Evolutionary conservation across 805 yeast species (phyloP).

Genomic region (Ogataea corticis): DNA sequence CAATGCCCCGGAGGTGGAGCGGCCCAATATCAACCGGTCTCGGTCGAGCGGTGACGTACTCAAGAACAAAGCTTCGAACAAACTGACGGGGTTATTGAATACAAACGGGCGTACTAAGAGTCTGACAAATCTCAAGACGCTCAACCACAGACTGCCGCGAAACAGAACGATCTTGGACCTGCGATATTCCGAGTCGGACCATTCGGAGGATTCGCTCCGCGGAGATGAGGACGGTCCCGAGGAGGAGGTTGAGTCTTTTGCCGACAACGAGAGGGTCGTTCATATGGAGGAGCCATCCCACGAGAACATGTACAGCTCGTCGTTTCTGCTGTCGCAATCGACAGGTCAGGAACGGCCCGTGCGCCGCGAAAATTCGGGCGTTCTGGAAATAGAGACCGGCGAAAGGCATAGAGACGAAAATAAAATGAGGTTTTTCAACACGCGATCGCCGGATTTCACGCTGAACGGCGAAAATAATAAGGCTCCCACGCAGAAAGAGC

Average conservation of each 20-base stretch:
- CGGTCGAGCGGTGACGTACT: conserved; percentile 29
- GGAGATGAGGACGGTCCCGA: conserved; percentile 30
- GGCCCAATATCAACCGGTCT: conserved; percentile 27
- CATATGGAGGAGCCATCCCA: conserved; percentile 15
- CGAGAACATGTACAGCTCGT: conserved; percentile 16
- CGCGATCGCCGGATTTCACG: conserved; percentile 3
- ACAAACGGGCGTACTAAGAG: conserved; percentile 24
- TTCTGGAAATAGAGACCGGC: not conserved
- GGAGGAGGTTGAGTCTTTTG: conserved; percentile 44
- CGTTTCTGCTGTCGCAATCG: conserved; percentile 46
- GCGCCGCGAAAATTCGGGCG: conserved; percentile 2
- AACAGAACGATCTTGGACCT: conserved; percentile 27
- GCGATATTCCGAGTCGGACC: conserved; percentile 27
- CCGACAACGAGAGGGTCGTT: conserved; percentile 35
- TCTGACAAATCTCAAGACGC: conserved; percentile 29
- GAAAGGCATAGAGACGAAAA: not conserved
- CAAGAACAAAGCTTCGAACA: conserved; percentile 20
- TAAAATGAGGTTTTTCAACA: conserved; percentile 1
- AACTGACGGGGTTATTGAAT: conserved; percentile 12
- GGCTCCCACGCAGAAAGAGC: not conserved
- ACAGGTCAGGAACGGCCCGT: conserved; percentile 48
- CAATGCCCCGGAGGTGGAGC: conserved; percentile 18
- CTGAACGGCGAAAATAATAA: not conserved
- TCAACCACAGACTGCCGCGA: conserved; percentile 20
- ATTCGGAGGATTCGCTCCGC: conserved; percentile 19